phyloP scores from a whole-genome alignment of 1,139 yeast genomes.

The Saccharomyces pastorianus region DNA sequence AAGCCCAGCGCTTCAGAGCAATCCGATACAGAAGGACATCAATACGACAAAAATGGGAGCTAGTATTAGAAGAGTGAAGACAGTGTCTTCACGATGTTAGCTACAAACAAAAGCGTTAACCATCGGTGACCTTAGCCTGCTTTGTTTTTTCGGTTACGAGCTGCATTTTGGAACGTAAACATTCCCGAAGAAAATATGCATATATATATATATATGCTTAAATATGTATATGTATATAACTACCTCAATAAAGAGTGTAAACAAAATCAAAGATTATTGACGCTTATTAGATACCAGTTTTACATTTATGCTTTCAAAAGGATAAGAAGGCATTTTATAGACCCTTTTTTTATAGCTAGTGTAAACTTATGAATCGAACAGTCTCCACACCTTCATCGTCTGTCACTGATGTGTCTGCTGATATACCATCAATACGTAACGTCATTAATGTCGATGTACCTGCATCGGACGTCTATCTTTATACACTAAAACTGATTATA shows the following conservation, averaged over 20 bases:
- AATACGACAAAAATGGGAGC: background rate
- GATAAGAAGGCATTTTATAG: background rate
- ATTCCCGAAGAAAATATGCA: background rate
- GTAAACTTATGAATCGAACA: conserved; percentile 6
- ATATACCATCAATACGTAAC: conserved; percentile 9
- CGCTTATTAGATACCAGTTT: no score
- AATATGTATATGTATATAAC: no score
- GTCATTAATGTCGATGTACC: conserved; percentile 5
- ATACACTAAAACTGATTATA: conserved; percentile 39
- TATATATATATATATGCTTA: background rate
- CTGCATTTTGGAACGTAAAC: background rate
- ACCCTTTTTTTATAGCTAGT: background rate
- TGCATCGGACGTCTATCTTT: conserved; percentile 13
- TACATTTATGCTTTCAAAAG: background rate
- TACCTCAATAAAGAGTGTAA: background rate
- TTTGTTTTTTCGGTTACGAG: background rate
- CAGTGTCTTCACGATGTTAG: background rate
- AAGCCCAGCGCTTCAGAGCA: background rate
- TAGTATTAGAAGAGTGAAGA: background rate
- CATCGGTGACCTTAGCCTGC: background rate
- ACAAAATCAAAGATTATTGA: background rate
- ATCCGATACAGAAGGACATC: background rate
- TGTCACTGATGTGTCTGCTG: conserved; percentile 2
- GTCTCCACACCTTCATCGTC: conserved; percentile 8
- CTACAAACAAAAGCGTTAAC: no score